These are phyloP conservation scores for Sporopachydermia cereana DNA, from an alignment of 1,139 yeast genomes.

Conservation along the genomic window DNA sequence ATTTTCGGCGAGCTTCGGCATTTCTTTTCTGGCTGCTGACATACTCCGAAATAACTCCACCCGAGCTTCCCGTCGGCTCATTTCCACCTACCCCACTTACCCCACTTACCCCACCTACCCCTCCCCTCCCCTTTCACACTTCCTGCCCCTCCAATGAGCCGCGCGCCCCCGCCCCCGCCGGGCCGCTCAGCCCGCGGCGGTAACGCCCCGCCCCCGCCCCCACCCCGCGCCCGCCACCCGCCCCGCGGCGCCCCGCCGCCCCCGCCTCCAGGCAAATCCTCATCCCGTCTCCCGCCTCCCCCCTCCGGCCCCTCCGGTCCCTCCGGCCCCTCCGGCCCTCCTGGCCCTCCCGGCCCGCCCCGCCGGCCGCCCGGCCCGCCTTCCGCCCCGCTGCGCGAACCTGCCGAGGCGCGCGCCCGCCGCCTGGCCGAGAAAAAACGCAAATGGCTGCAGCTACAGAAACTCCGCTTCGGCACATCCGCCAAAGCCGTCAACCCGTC, in stretches of 20 bases:
- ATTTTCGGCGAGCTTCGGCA: too few relatives aligned
- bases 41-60: too few relatives aligned
- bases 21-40: too few relatives aligned
- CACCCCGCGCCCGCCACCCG: constrained; percentile 18
- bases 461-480: constrained; percentile 31
- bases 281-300: neutral
- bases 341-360: constrained; percentile 14
- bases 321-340: constrained; percentile 19
- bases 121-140: too few relatives aligned
- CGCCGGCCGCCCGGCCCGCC: constrained; percentile 16
- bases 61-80: too few relatives aligned
- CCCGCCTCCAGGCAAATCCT: constrained; percentile 17
- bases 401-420: constrained; percentile 10
- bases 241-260: constrained; percentile 9
- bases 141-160: too few relatives aligned
- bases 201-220: constrained; percentile 15
- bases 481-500: constrained; percentile 27
- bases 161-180: constrained; percentile 16
- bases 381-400: constrained; percentile 16
- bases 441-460: constrained; percentile 60
- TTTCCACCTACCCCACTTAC: too few relatives aligned
- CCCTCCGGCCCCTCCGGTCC: constrained; percentile 23
- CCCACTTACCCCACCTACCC: too few relatives aligned
- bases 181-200: constrained; percentile 13
- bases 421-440: constrained; percentile 32